phyloP scores from a whole-genome alignment of 352 stramenopile species.

The Phytopythium cucurbitacearum region DNA sequence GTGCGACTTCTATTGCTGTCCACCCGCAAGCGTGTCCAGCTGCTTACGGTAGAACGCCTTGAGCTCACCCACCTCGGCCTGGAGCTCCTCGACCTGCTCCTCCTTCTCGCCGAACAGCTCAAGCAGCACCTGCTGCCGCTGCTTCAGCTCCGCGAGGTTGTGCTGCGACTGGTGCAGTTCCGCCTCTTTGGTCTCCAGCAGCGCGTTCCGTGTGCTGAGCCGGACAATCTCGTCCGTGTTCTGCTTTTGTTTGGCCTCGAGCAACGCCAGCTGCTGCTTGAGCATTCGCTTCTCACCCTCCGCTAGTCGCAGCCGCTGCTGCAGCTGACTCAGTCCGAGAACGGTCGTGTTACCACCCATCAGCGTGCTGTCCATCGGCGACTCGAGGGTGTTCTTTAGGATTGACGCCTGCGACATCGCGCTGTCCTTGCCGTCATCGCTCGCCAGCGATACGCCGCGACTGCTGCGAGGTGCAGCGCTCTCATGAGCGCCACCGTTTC shows the following conservation, averaged over 20 bases:
- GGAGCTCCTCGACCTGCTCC: conserved; percentile 80
- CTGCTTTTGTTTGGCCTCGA: conserved; percentile 68
- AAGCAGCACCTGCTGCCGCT: conserved; percentile 77
- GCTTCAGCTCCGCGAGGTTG: conserved; percentile 50
- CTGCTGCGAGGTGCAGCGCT: conserved; percentile 15
- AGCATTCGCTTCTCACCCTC: conserved; percentile 75
- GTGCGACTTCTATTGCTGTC: conserved; percentile 15
- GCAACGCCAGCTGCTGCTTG: conserved; percentile 55
- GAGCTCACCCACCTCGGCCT: conserved; percentile 69
- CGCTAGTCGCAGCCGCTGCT: conserved; percentile 64
- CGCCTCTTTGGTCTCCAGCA: conserved; percentile 54
- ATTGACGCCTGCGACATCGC: conserved; percentile 50
- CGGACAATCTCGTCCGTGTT: conserved; percentile 70
- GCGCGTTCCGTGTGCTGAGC: conserved; percentile 67
- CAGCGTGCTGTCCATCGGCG: conserved; percentile 24
- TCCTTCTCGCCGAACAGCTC: conserved; percentile 86
- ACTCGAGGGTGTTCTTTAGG: conserved; percentile 50
- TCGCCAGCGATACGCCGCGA: conserved; percentile 16
- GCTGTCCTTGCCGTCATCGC: conserved; percentile 8
- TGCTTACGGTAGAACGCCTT: conserved; percentile 80
- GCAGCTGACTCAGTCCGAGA: conserved; percentile 67
- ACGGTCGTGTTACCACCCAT: conserved; percentile 40
- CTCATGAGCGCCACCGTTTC: conserved; percentile 16
- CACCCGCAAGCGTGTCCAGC: conserved; percentile 54
- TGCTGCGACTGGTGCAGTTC: conserved; percentile 44